Evolutionary conservation across 2,329 filamentous ascomycete genomes (phyloP).

Genomic region (Pezicula rhizophila): DNA sequence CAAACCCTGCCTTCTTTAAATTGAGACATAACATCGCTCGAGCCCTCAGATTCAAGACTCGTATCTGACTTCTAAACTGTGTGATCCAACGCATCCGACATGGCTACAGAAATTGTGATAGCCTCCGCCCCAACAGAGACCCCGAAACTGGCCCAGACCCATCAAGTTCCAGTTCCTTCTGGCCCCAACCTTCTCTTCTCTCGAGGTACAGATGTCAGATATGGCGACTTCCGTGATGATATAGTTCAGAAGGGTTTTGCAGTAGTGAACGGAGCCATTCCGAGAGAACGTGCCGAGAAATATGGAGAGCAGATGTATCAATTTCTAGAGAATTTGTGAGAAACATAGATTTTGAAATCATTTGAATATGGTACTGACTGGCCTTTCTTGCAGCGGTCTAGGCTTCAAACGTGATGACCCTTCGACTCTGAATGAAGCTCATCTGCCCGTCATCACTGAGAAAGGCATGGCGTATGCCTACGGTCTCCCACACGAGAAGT

Average conservation of each 20-base stretch:
- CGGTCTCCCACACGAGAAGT: conserved; percentile 40
- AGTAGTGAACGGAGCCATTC: not conserved
- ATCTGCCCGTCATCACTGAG: conserved; percentile 35
- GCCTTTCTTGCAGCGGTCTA: not conserved
- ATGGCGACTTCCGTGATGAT: conserved; percentile 1
- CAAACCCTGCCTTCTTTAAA: too few species aligned
- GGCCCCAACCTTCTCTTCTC: not conserved
- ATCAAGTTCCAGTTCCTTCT: not conserved
- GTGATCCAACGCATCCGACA: too few species aligned
- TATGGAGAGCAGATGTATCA: not conserved
- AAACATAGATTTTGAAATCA: not conserved
- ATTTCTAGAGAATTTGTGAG: not conserved
- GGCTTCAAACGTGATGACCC: not conserved
- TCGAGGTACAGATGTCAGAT: not conserved
- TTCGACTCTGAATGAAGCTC: conserved; percentile 14
- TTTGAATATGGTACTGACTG: not conserved
- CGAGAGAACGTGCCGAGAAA: not conserved
- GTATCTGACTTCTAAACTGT: too few species aligned
- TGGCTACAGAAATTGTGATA: not conserved
- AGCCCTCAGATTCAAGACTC: too few species aligned
- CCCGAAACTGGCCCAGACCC: not conserved
- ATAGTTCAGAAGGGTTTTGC: not conserved
- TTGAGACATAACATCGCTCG: too few species aligned
- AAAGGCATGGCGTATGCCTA: conserved; percentile 43
- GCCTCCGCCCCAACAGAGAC: too few species aligned